phyloP scores from a whole-genome alignment of 768 basidiomycete species.

The Serendipita sp. region DNA sequence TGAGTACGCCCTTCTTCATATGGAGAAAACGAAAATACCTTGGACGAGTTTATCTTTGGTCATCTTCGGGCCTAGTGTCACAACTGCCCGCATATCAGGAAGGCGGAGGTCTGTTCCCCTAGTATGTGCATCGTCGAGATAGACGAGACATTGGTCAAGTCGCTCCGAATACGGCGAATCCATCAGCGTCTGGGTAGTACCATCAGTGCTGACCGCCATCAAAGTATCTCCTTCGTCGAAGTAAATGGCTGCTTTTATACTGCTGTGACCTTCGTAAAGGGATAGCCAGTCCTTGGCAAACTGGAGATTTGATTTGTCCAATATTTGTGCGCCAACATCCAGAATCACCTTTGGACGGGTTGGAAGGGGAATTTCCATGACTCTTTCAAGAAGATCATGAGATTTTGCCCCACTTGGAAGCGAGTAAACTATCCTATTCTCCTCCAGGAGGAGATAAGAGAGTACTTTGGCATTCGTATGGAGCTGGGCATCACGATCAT shows the following conservation, averaged over 20 bases:
- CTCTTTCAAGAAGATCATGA: constrained; percentile 17
- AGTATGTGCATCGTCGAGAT: constrained; percentile 39
- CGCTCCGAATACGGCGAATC: constrained; percentile 25
- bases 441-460: constrained; percentile 23
- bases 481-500: constrained; percentile 25
- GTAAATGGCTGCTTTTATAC: constrained; percentile 28
- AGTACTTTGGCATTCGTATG: constrained; percentile 31
- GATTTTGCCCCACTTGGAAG: constrained; percentile 14
- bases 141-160: constrained; percentile 27
- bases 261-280: constrained; percentile 10
- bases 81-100: constrained; percentile 29
- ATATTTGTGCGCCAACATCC: constrained; percentile 45
- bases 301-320: constrained; percentile 31
- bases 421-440: constrained; percentile 26
- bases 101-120: constrained; percentile 39
- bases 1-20: neutral
- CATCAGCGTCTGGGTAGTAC: constrained; percentile 20
- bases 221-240: constrained; percentile 26
- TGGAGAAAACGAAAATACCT: constrained; percentile 20
- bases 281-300: constrained; percentile 28
- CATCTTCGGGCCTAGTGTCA: constrained; percentile 34
- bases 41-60: constrained; percentile 38
- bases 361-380: constrained; percentile 20
- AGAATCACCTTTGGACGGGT: constrained; percentile 32
- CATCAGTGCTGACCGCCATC: constrained; percentile 24